A percentile compares a stretch with the other conserved stretches of the same genome.
These are phyloP conservation scores for Arctostaphylos glauca DNA, from an alignment of 148 eudicot genomes.

Conservation along the genomic window DNA sequence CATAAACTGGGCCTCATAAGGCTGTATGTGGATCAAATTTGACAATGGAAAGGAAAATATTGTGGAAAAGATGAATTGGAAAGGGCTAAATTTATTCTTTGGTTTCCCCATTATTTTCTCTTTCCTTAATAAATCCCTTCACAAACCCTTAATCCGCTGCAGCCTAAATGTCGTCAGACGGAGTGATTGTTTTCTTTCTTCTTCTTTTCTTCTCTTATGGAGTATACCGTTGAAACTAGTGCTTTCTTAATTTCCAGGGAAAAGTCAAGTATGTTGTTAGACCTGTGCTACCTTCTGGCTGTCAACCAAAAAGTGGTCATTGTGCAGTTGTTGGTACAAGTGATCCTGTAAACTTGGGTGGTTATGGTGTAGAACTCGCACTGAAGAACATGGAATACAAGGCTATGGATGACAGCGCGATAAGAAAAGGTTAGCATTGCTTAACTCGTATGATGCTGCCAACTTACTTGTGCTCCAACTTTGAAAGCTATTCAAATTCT, in stretches of 20 bases:
- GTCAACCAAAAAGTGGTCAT: constrained; percentile 56
- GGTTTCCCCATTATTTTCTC: not conserved
- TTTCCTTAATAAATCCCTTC: not conserved
- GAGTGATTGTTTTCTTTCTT: not conserved
- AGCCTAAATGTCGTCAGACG: not conserved
- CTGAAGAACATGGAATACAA: constrained; percentile 99
- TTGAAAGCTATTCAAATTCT: not conserved
- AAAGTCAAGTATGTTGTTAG: constrained; percentile 71
- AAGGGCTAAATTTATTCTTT: not conserved
- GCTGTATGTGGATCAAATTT: not conserved
- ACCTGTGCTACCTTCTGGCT: constrained; percentile 78
- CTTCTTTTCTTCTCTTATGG: not conserved
- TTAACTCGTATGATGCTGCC: not conserved
- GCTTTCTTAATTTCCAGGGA: constrained; percentile 47
- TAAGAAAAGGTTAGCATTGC: constrained; percentile 65
- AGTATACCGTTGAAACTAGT: constrained; percentile 14
- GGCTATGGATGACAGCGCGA: constrained; percentile 96
- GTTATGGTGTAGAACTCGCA: constrained; percentile 99
- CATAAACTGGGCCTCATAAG: not conserved
- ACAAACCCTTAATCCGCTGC: not conserved
- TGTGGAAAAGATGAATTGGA: not conserved
- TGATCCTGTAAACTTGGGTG: constrained; percentile 83
- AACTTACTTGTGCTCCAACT: not conserved
- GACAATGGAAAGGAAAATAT: not conserved
- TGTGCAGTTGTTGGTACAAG: constrained; percentile 79